Conservation (phyloP, 768 basidiomycete species). For the Russula sp. region DNA sequence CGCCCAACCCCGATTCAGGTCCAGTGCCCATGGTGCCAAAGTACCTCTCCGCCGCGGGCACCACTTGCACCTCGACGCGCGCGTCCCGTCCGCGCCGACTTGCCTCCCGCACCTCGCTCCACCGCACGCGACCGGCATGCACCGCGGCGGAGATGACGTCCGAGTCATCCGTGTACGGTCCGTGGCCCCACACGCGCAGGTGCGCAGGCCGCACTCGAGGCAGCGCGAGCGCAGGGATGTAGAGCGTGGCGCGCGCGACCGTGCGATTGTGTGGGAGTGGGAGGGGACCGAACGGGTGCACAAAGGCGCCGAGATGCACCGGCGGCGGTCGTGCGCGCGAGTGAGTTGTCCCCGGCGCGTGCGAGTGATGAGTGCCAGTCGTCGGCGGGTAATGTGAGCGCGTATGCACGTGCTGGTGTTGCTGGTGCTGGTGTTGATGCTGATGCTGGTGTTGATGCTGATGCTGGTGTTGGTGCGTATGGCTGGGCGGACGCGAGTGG, state of each 20-base stretch:
- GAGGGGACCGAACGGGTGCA: conserved; percentile 52
- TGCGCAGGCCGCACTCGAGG: conserved; percentile 46
- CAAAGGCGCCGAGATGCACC: conserved; percentile 46
- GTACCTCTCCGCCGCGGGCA: conserved; percentile 39
- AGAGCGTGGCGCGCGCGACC: conserved; percentile 38
- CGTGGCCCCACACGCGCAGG: conserved; percentile 68
- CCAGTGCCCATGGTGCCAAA: conserved; percentile 36
- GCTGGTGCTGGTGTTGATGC: conserved; percentile 10
- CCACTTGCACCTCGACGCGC: conserved; percentile 34
- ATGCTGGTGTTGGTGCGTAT: conserved; percentile 24
- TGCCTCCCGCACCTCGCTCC: conserved; percentile 36
- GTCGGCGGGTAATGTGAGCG: conserved; percentile 11
- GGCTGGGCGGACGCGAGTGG: conserved; percentile 21
- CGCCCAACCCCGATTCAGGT: conserved; percentile 6
- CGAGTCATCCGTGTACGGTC: conserved; percentile 65
- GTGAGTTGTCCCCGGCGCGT: neutral
- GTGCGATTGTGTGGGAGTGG: conserved; percentile 33
- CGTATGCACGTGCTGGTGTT: conserved; percentile 18
- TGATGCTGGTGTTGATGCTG: conserved; percentile 24
- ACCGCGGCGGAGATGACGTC: conserved; percentile 62
- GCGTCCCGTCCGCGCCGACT: conserved; percentile 34
- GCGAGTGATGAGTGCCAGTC: neutral
- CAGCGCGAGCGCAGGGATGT: conserved; percentile 53
- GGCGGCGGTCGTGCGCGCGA: conserved; percentile 20
- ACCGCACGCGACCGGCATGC: conserved; percentile 49